phyloP scores from a whole-genome alignment of 805 yeast species.

The Hanseniaspora pseudoguilliermondii region DNA sequence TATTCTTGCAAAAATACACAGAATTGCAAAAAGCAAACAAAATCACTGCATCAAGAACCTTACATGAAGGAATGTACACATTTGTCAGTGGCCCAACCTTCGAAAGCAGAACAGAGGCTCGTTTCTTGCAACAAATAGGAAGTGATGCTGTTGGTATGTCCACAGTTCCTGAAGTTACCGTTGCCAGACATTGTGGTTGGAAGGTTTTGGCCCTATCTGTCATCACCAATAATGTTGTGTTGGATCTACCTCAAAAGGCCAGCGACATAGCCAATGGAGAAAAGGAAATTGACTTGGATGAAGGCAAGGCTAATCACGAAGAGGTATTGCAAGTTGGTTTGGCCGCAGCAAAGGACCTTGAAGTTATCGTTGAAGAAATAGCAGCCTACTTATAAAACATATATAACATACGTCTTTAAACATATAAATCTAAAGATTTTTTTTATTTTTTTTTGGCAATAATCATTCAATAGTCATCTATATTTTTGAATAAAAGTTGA shows the following conservation, averaged over 20 bases:
- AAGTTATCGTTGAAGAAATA: constrained; percentile 50
- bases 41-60: constrained; percentile 30
- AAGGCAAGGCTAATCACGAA: constrained; percentile 79
- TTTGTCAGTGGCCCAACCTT: constrained; percentile 89
- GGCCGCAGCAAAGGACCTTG: constrained; percentile 71
- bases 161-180: constrained; percentile 89
- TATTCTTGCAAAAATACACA: constrained; percentile 44
- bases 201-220: constrained; percentile 72
- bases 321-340: constrained; percentile 80
- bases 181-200: constrained; percentile 81
- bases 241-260: constrained; percentile 44
- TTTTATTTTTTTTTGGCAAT: no score
- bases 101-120: constrained; percentile 85
- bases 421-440: no score
- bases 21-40: constrained; percentile 28
- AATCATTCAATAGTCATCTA: no score
- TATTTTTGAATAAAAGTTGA: no score
- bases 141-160: constrained; percentile 97
- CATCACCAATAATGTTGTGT: constrained; percentile 73
- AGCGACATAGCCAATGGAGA: constrained; percentile 41
- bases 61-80: constrained; percentile 79
- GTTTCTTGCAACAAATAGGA: constrained; percentile 56
- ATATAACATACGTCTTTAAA: no score
- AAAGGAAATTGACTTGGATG: constrained; percentile 40
- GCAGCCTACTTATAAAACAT: constrained; percentile 30